phyloP scores from a whole-genome alignment of 225 moss, liverwort and hornwort species.

The Anthoceros angustus region DNA sequence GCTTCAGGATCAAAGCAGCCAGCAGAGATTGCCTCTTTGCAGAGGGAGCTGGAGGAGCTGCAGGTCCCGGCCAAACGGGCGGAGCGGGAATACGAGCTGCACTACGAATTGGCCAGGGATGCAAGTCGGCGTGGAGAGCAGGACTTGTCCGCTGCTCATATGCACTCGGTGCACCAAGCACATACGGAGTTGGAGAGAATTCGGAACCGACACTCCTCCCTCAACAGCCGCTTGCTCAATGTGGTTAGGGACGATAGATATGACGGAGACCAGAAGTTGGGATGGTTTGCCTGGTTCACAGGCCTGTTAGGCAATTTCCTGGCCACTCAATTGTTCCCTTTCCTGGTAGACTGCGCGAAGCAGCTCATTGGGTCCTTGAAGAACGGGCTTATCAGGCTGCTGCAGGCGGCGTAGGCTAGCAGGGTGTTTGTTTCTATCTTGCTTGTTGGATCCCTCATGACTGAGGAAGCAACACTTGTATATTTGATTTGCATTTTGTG shows the following conservation, averaged over 20 bases:
- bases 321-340: conserved; percentile 1
- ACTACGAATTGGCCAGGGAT: conserved; percentile 4
- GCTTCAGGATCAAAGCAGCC: not conserved
- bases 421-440: not conserved
- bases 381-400: not conserved
- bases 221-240: conserved; percentile 3
- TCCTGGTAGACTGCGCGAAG: conserved; percentile 1
- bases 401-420: conserved; percentile 6
- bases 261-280: conserved; percentile 1
- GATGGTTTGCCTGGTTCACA: conserved; percentile 4
- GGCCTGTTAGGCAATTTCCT: conserved; percentile 1
- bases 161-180: not conserved
- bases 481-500: too few relatives aligned
- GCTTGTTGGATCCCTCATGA: not conserved
- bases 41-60: not conserved
- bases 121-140: conserved; percentile 1
- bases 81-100: not conserved
- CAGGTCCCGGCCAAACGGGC: not conserved
- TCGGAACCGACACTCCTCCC: not conserved
- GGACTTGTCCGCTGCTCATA: not conserved
- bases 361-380: not conserved
- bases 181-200: not conserved
- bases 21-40: not conserved
- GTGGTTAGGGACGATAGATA: not conserved
- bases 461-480: too few relatives aligned